These are phyloP conservation scores for Apiospora arundinis DNA, from an alignment of 2,329 filamentous ascomycete species.

Conservation along the genomic window DNA sequence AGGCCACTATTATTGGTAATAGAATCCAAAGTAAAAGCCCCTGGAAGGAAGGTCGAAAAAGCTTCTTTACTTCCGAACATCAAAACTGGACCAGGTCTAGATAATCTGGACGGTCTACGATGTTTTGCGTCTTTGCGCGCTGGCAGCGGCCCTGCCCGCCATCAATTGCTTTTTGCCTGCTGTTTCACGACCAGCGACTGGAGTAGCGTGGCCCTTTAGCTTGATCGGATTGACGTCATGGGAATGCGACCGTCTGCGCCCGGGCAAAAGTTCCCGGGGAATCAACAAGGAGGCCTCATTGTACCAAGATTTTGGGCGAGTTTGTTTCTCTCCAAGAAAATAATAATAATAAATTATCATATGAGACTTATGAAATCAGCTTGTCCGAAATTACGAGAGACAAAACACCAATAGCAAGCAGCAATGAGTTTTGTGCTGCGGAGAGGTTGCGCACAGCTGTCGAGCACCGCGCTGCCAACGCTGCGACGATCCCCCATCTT, in stretches of 20 bases:
- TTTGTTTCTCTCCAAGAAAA: not conserved
- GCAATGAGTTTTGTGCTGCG: constrained; percentile 14
- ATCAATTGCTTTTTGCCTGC: not conserved
- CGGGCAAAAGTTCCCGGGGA: constrained; percentile 7
- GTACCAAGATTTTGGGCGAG: not conserved
- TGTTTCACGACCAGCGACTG: not conserved
- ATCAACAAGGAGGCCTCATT: constrained; percentile 6
- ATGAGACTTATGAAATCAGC: not conserved
- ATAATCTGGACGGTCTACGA: not conserved
- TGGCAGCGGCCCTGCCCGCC: not conserved
- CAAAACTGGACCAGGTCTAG: not conserved
- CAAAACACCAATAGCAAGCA: not conserved
- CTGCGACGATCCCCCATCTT: not conserved
- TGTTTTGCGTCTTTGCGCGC: not conserved
- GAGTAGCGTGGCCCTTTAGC: constrained; percentile 1
- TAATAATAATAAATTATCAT: not conserved
- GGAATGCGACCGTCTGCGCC: constrained; percentile 6
- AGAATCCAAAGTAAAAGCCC: not conserved
- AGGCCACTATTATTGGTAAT: constrained; percentile 4
- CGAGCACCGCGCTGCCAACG: not conserved
- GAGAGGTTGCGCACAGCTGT: constrained; percentile 14
- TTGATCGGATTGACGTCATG: constrained; percentile 11
- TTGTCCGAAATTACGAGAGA: not conserved
- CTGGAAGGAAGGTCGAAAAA: not conserved
- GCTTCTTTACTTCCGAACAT: not conserved